These are phyloP conservation scores for Nyssa sinensis DNA, from an alignment of 148 eudicot genomes.

Conservation along the genomic window DNA sequence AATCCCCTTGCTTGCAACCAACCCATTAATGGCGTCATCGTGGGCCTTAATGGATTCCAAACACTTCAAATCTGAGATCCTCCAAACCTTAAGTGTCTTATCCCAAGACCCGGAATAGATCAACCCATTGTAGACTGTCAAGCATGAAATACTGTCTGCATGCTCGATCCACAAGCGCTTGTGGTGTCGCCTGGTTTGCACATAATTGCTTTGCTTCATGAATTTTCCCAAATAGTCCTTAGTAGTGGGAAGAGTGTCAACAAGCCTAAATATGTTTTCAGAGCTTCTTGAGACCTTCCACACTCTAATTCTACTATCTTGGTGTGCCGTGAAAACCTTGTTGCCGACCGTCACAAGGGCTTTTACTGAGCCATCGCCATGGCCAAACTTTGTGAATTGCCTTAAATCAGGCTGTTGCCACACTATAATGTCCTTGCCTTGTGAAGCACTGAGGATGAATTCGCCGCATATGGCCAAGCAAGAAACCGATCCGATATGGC, in stretches of 20 bases:
- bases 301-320: conserved; percentile 77
- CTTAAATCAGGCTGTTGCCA: conserved; percentile 86
- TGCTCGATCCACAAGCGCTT: conserved; percentile 86
- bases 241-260: conserved; percentile 69
- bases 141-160: conserved; percentile 76
- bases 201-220: conserved; percentile 85
- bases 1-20: conserved; percentile 35
- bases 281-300: conserved; percentile 82
- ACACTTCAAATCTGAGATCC: conserved; percentile 65
- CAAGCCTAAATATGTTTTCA: conserved; percentile 67
- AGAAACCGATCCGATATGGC: conserved; percentile 70
- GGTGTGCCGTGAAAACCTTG: conserved; percentile 87
- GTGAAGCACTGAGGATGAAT: conserved; percentile 82
- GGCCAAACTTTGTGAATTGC: conserved; percentile 67
- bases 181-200: conserved; percentile 73
- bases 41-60: conserved; percentile 84
- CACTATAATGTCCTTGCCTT: conserved; percentile 82
- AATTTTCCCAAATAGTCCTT: conserved; percentile 79
- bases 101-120: conserved; percentile 97
- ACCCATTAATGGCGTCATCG: conserved; percentile 75
- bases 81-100: conserved; percentile 80
- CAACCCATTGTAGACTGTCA: conserved; percentile 54
- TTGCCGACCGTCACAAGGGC: conserved; percentile 61
- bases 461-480: conserved; percentile 76
- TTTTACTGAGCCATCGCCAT: conserved; percentile 79